These are phyloP conservation scores for Colletotrichum siamense DNA, from an alignment of 2,329 filamentous ascomycete genomes.

Conservation along the genomic window DNA sequence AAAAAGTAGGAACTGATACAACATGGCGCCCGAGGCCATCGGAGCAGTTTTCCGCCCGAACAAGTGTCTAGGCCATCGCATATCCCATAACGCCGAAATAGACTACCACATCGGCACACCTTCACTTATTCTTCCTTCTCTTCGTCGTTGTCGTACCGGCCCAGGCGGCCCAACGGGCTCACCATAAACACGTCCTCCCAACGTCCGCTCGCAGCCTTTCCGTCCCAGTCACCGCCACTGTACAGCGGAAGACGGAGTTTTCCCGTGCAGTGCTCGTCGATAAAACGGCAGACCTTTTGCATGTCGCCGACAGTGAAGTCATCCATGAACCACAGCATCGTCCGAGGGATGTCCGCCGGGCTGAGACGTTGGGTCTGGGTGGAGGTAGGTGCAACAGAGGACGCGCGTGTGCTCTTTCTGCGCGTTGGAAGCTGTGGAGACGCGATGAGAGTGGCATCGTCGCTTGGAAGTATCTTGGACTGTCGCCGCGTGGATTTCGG, in stretches of 20 bases:
- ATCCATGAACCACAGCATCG: slow-evolving; percentile 22
- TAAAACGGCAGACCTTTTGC: slow-evolving; percentile 20
- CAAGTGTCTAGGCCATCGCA: neutral
- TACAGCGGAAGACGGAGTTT: slow-evolving; percentile 16
- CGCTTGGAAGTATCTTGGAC: neutral
- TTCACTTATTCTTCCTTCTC: neutral
- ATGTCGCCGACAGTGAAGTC: slow-evolving; percentile 20
- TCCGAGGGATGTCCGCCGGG: slow-evolving; percentile 14
- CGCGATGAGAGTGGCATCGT: neutral
- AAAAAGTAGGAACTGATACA: neutral
- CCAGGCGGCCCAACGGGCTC: slow-evolving; percentile 8
- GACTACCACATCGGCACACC: neutral
- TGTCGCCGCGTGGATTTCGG: neutral
- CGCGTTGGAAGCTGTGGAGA: neutral
- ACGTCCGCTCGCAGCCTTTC: slow-evolving; percentile 11
- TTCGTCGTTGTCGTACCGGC: slow-evolving; percentile 7
- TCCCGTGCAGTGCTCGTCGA: slow-evolving; percentile 17
- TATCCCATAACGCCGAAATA: neutral
- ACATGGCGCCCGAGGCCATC: neutral
- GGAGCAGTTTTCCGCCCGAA: neutral
- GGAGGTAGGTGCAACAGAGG: neutral
- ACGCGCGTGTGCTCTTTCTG: neutral
- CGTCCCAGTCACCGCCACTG: slow-evolving; percentile 19
- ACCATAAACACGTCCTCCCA: slow-evolving; percentile 21
- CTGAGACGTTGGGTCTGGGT: neutral